Percentiles rank a stretch among this genome's conserved stretches.
Evolutionary conservation across 768 basidiomycete species (phyloP).

Genomic region (Melanogaster broomeanus): DNA sequence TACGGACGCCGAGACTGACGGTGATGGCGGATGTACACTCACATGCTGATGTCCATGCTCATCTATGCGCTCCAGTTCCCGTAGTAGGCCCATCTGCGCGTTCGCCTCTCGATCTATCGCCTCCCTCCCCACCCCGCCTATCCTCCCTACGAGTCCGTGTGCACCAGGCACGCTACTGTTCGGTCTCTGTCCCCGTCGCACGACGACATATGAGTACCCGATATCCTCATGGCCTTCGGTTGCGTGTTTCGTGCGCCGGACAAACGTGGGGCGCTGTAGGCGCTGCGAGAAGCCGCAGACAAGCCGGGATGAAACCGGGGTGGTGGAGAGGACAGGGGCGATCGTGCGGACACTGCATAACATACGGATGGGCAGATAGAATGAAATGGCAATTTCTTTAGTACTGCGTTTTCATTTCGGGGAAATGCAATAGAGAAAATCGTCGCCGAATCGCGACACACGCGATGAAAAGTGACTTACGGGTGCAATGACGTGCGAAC

Average conservation of each 20-base stretch:
- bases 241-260: constrained; percentile 87
- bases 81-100: constrained; percentile 15
- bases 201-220: constrained; percentile 87
- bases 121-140: constrained; percentile 31
- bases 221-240: constrained; percentile 83
- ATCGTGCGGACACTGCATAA: constrained; percentile 85
- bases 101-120: constrained; percentile 27
- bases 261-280: constrained; percentile 81
- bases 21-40: constrained; percentile 27
- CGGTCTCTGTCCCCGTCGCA: constrained; percentile 79
- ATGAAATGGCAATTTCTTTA: not conserved
- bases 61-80: constrained; percentile 25
- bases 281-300: constrained; percentile 88
- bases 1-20: constrained; percentile 15
- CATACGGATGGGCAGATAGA: constrained; percentile 1
- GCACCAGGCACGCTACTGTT: constrained; percentile 7
- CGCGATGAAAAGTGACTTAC: constrained; percentile 46
- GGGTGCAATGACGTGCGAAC: constrained; percentile 86
- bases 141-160: constrained; percentile 22
- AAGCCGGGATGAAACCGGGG: constrained; percentile 50
- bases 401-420: constrained; percentile 16
- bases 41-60: constrained; percentile 18
- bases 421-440: constrained; percentile 9
- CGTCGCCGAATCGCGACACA: not conserved
- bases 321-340: constrained; percentile 74